phyloP scores from a whole-genome alignment of 2,329 filamentous ascomycete species.

The Phoma sp. region DNA sequence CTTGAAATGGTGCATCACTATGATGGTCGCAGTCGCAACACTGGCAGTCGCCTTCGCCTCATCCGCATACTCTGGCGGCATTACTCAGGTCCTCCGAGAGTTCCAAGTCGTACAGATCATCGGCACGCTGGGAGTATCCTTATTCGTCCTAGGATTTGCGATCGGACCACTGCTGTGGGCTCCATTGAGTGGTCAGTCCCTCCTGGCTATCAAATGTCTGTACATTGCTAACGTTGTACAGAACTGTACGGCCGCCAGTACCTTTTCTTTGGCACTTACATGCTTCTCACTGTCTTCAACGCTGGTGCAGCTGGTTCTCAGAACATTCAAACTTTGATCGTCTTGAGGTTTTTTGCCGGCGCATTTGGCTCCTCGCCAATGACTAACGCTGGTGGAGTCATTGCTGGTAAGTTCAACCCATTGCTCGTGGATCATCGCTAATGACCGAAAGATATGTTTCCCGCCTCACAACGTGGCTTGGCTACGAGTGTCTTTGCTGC shows the following conservation, averaged over 20 bases:
- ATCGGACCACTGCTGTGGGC: conserved; percentile 71
- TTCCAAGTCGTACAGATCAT: conserved; percentile 62
- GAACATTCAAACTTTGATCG: conserved; percentile 53
- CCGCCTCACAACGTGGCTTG: conserved; percentile 49
- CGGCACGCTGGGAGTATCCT: conserved; percentile 66
- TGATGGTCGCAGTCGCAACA: conserved; percentile 69
- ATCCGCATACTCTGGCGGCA: conserved; percentile 69
- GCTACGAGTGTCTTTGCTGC: conserved; percentile 53
- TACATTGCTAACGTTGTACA: not conserved
- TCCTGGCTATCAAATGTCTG: not conserved
- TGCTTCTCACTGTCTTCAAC: conserved; percentile 49
- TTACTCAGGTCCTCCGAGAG: conserved; percentile 60
- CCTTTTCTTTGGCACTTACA: conserved; percentile 48
- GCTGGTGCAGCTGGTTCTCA: conserved; percentile 52
- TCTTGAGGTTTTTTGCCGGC: conserved; percentile 55
- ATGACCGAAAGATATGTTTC: conserved; percentile 7
- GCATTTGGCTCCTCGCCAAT: conserved; percentile 51
- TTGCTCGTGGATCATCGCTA: conserved; percentile 7
- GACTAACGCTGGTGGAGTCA: conserved; percentile 54
- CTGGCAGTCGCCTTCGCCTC: conserved; percentile 73
- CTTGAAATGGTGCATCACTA: conserved; percentile 71
- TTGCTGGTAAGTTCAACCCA: conserved; percentile 48
- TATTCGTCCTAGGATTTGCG: conserved; percentile 69
- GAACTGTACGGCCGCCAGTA: conserved; percentile 63
- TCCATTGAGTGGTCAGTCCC: conserved; percentile 46